Evolutionary conservation across 2,329 filamentous ascomycete species (phyloP), one percentile per base, ranked within the genome.

Genomic region (Diaporthe batatas): DNA sequence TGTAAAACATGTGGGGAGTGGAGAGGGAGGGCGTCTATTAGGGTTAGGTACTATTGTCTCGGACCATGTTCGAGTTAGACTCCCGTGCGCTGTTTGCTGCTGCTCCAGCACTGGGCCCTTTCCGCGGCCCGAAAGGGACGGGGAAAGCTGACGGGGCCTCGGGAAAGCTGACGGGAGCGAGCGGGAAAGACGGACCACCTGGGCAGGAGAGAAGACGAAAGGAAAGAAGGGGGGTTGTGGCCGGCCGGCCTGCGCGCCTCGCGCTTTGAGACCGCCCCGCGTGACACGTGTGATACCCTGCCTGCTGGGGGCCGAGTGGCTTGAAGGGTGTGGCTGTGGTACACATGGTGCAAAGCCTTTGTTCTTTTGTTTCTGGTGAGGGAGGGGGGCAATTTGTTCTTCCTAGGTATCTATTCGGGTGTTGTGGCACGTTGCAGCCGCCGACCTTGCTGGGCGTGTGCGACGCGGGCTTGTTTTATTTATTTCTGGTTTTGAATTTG

Each of bases 51-150:
- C 36, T 25, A 16, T 32, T 65, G 59, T 49, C 42, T 65, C 59
- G 59, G 59, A 25, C 42, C 29, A 23, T 65, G 44, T 51, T 65
- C 62, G 29, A 65, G 62, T 65, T 51, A 25, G 21, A 39, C n/a
- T n/a, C n/a, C n/a, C n/a, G n/a, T n/a, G n/a, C 62, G 32, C 1
- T 39, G 59, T 25, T 51, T 49, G 59, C 59, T 39, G 36, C 36
- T 39, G 36, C 36, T 39, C 36, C 36, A 39, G 36, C 36, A 3
- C 29, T 29, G 29, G 12, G 36, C 36, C 36, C 36, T 39, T 39
- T 39, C 44, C 44, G 18, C 44, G 62, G 62, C 36, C 62, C 44
- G 42, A 34, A 36, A 36, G 29, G 62, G 62, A 51, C 2, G 44
- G 3, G 42, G 42, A 44, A 39, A 29, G 3, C 36, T 8, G 6